Evolutionary conservation across 148 eudicot genomes (phyloP), one percentile per base, ranked within the genome.

Genomic region (Talinum fruticosum): DNA sequence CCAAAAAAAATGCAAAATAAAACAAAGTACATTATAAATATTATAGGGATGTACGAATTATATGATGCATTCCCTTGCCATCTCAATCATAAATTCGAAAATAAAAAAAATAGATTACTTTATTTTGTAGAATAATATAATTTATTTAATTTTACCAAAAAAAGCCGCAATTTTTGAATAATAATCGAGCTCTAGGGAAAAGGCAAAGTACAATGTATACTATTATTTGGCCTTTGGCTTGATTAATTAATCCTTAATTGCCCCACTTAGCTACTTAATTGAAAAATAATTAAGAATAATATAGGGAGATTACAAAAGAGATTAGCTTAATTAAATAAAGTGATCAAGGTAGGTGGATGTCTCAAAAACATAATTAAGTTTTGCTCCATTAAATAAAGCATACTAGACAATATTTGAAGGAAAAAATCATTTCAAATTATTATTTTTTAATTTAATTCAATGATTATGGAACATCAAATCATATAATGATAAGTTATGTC

Each of bases 271-370:
- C 34, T 64, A 30, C 41, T 1, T 16, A 67, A 67, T 34, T 67
- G 30, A 8, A 34, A 16, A 32, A 34, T 34, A 67, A 34, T 67
- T 67, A 34, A 19, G 38, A 16, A 54, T 54, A 21, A 23, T 54
- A 1, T 0, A 18, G 23, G 37, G n/a, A 68, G 2, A 44, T 61
- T 71, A 38, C 1, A 24, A 8, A 71, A 45, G 54, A 71, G 7
- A 21, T 71, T 30, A 37, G 62, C 61, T 57, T 51, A 54, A 78
- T 37, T 54, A 64, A 62, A 66, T n/a, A 65, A 69, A 14, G 70
- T 35, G 29, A 45, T 33, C 26, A 81, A 51, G 79, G 62, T 81
- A 71, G 83, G 76, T 76, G 76, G 37, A 14, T 75, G 72, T 80
- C 76, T 19, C 13, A 62, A 33, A 47, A 45, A 71, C 75, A 81